Conservation (phyloP, 805 yeast species). For the Monosporozyma aerobia region DNA sequence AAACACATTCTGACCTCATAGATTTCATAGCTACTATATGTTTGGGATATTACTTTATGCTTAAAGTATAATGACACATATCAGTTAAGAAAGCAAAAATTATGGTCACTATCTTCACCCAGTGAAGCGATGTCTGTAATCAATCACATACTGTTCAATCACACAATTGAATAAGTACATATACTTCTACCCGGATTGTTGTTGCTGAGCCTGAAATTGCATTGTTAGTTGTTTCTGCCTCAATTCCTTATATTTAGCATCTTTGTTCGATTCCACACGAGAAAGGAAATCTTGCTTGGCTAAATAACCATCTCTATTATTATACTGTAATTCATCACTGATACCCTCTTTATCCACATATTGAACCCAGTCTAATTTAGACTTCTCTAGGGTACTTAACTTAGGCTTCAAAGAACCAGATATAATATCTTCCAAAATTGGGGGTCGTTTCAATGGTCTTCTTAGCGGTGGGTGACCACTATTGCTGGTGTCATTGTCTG, state of each 20-base stretch:
- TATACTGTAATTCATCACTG: conserved; percentile 67
- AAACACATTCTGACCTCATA: no score
- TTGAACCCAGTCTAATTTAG: conserved; percentile 89
- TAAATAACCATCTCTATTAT: conserved; percentile 83
- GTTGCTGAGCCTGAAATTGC: conserved; percentile 13
- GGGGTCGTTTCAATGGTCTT: conserved; percentile 61
- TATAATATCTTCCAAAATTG: conserved; percentile 68
- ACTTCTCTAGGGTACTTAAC: conserved; percentile 84
- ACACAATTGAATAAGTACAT: background rate
- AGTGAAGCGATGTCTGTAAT: no score
- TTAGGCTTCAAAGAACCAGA: conserved; percentile 62
- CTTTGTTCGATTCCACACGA: conserved; percentile 49
- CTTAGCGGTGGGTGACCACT: conserved; percentile 29
- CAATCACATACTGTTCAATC: background rate
- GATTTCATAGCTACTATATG: no score
- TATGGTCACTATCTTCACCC: no score
- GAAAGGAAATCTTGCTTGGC: conserved; percentile 85
- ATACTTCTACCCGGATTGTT: background rate
- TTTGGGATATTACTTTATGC: no score
- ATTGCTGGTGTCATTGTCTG: background rate
- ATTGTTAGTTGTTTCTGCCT: conserved; percentile 29
- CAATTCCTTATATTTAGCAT: conserved; percentile 32
- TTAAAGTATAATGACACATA: no score
- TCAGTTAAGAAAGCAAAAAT: no score
- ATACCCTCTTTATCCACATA: conserved; percentile 84